Evolutionary conservation across 176 grass and related monocot genomes (phyloP).

Genomic region (Oryza longistaminata): DNA sequence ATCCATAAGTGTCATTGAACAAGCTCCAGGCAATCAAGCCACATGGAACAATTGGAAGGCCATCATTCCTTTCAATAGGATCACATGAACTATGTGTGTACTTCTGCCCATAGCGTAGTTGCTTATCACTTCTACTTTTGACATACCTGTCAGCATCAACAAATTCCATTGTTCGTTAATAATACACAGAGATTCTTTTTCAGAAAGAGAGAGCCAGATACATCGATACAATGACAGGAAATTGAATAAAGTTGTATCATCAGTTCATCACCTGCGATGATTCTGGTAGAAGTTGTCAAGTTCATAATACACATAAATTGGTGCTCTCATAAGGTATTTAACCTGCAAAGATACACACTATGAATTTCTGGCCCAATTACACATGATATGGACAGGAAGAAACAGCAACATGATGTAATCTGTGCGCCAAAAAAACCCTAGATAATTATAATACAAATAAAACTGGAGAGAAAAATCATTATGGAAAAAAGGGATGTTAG

Average conservation of each 20-base stretch:
- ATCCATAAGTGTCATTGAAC: constrained; percentile 94
- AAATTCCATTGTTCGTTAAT: constrained; percentile 30
- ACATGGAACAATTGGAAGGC: constrained; percentile 81
- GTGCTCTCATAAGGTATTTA: constrained; percentile 74
- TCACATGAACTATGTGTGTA: constrained; percentile 58
- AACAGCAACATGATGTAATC: background rate
- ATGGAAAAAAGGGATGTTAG: constrained; percentile 4
- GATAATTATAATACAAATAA: background rate
- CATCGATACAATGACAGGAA: background rate
- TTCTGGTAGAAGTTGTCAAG: constrained; percentile 96
- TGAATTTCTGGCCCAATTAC: constrained; percentile 13
- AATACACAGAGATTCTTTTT: background rate
- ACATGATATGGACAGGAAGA: background rate
- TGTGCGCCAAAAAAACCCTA: background rate
- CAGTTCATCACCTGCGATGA: constrained; percentile 65
- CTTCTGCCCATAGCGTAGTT: constrained; percentile 58
- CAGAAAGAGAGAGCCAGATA: background rate
- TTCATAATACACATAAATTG: constrained; percentile 95
- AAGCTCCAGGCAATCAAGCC: constrained; percentile 96
- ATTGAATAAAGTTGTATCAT: constrained; percentile 14
- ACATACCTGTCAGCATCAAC: constrained; percentile 55
- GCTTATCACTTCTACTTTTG: constrained; percentile 90
- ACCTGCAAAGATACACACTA: constrained; percentile 52
- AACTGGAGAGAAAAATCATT: background rate
- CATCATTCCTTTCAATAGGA: constrained; percentile 57